phyloP scores from a whole-genome alignment of 176 grass and related monocot genomes.

The Urochloa ruziziensis region DNA sequence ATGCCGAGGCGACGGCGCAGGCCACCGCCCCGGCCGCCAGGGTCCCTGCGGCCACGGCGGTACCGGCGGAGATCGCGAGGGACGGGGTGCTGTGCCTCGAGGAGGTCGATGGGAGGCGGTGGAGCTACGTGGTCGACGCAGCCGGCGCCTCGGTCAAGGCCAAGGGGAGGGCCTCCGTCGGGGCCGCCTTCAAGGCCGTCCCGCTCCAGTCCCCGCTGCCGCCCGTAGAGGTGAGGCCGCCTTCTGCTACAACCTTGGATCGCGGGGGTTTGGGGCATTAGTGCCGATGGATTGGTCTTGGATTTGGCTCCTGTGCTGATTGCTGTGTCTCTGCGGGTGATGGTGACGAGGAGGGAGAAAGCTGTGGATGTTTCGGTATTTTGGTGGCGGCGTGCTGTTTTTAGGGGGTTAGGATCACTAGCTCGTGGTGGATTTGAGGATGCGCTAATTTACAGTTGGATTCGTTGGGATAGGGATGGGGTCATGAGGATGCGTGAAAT shows the following conservation, averaged over 20 bases:
- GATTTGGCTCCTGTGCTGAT: slow-evolving; percentile 9
- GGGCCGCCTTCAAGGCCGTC: slow-evolving; percentile 58
- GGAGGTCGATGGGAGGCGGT: slow-evolving; percentile 89
- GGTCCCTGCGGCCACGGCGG: slow-evolving; percentile 30
- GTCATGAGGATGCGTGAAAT: not conserved
- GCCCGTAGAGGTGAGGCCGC: slow-evolving; percentile 62
- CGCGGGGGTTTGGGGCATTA: not conserved
- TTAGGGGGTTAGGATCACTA: not conserved
- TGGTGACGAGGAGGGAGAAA: not conserved
- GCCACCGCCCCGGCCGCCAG: slow-evolving; percentile 24
- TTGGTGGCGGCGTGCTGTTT: not conserved
- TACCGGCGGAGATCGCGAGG: slow-evolving; percentile 16
- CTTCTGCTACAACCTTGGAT: not conserved
- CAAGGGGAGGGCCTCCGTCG: slow-evolving; percentile 34
- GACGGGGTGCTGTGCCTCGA: slow-evolving; percentile 72
- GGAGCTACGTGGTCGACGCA: slow-evolving; percentile 75
- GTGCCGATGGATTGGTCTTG: not conserved
- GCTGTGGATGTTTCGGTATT: not conserved
- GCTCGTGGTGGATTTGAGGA: not conserved
- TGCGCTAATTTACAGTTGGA: not conserved
- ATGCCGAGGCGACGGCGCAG: slow-evolving; percentile 26
- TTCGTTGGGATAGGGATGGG: not conserved
- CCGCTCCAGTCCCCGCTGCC: slow-evolving; percentile 70
- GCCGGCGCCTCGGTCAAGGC: slow-evolving; percentile 28
- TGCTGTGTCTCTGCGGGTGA: not conserved